Conservation (phyloP, 345 rosid genomes). For the Rubroshorea leprosula region DNA sequence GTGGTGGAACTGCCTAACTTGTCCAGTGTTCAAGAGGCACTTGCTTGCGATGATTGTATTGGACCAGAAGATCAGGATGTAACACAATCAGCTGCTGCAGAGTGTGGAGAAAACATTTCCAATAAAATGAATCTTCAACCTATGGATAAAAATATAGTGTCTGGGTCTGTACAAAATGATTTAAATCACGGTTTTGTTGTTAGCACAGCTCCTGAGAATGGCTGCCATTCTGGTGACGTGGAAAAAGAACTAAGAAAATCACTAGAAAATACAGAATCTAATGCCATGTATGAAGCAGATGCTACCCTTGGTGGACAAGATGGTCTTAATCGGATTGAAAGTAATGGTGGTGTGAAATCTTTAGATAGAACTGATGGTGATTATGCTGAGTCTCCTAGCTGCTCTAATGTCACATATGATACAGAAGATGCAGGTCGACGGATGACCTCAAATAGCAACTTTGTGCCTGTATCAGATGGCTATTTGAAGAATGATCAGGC, state of each 20-base stretch:
- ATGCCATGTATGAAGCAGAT: no score
- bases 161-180: constrained; percentile 27
- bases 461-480: constrained; percentile 20
- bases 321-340: not conserved
- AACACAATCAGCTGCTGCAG: no score
- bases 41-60: no score
- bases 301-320: not conserved
- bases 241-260: constrained; percentile 22
- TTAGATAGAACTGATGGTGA: constrained; percentile 26
- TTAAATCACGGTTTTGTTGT: constrained; percentile 21
- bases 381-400: constrained; percentile 39
- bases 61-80: no score
- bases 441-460: constrained; percentile 7
- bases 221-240: constrained; percentile 20
- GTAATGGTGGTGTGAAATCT: constrained; percentile 21
- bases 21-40: no score
- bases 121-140: constrained; percentile 28
- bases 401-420: constrained; percentile 38
- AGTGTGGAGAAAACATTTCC: constrained; percentile 25
- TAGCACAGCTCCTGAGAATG: constrained; percentile 28
- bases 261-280: constrained; percentile 23
- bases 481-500: constrained; percentile 24
- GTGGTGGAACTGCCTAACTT: no score
- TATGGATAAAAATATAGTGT: constrained; percentile 20
- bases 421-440: constrained; percentile 31